Evolutionary conservation across 306 rosid species (phyloP).

Genomic region (Quercus cerris): DNA sequence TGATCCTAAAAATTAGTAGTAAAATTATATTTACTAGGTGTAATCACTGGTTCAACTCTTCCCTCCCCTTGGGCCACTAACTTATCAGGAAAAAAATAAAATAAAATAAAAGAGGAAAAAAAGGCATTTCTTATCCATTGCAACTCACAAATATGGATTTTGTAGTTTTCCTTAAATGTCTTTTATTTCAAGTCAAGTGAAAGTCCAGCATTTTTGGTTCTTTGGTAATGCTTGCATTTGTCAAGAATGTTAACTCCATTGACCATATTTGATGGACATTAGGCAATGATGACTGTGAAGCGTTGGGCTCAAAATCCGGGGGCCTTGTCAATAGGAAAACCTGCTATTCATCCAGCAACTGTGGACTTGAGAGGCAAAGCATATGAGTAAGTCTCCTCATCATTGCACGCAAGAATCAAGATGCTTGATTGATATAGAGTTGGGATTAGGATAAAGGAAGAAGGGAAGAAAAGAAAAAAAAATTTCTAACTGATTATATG

Average conservation of each 20-base stretch:
- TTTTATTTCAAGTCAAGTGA: not conserved
- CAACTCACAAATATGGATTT: not conserved
- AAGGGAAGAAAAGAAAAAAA: not conserved
- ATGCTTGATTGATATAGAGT: not conserved
- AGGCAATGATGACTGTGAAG: slow-evolving; percentile 97
- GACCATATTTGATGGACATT: slow-evolving; percentile 18
- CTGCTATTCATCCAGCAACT: slow-evolving; percentile 92
- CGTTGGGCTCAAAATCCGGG: slow-evolving; percentile 93
- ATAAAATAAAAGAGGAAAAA: too few species aligned
- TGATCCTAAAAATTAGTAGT: too few species aligned
- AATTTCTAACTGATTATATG: not conserved
- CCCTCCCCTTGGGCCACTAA: too few species aligned
- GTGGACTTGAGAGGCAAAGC: slow-evolving; percentile 98
- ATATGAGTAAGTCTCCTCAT: slow-evolving; percentile 65
- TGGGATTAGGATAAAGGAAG: not conserved
- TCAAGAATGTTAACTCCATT: slow-evolving; percentile 10
- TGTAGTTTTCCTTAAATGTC: not conserved
- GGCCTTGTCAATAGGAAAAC: slow-evolving; percentile 76
- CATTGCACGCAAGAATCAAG: not conserved
- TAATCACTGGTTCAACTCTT: too few species aligned
- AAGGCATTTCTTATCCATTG: not conserved
- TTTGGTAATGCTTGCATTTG: not conserved
- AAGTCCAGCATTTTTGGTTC: not conserved
- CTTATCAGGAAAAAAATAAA: too few species aligned
- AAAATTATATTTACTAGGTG: too few species aligned